phyloP scores from a whole-genome alignment of 805 yeast species.

The Candida michaelii region DNA sequence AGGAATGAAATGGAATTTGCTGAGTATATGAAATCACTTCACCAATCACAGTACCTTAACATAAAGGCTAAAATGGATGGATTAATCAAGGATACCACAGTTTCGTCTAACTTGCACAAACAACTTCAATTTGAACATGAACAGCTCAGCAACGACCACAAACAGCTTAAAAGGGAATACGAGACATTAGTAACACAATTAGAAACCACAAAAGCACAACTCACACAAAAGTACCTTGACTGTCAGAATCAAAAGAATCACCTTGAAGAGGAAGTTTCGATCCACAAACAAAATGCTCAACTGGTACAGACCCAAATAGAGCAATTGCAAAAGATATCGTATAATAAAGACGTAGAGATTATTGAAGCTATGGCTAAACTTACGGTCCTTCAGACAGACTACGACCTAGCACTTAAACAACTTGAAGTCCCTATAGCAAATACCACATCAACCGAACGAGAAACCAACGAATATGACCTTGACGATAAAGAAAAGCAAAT shows the following conservation, averaged over 20 bases:
- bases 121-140: conserved; percentile 1
- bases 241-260: conserved; percentile 1
- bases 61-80: conserved; percentile 14
- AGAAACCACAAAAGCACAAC: conserved; percentile 12
- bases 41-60: conserved; percentile 18
- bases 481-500: conserved; percentile 10
- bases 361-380: conserved; percentile 17
- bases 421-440: background rate
- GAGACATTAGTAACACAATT: conserved; percentile 3
- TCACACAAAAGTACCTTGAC: conserved; percentile 11
- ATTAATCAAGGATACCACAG: conserved; percentile 13
- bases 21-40: conserved; percentile 46
- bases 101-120: background rate
- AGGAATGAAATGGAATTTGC: conserved; percentile 64
- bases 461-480: conserved; percentile 3
- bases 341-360: conserved; percentile 25
- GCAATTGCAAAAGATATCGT: conserved; percentile 17
- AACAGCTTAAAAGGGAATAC: conserved; percentile 14
- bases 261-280: background rate
- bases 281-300: background rate
- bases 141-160: background rate
- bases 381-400: conserved; percentile 14
- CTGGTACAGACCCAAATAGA: conserved; percentile 8
- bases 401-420: conserved; percentile 5
- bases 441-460: background rate